Evolutionary conservation across 2,329 filamentous ascomycete genomes (phyloP).

Genomic region (Aspergillus terreus): DNA sequence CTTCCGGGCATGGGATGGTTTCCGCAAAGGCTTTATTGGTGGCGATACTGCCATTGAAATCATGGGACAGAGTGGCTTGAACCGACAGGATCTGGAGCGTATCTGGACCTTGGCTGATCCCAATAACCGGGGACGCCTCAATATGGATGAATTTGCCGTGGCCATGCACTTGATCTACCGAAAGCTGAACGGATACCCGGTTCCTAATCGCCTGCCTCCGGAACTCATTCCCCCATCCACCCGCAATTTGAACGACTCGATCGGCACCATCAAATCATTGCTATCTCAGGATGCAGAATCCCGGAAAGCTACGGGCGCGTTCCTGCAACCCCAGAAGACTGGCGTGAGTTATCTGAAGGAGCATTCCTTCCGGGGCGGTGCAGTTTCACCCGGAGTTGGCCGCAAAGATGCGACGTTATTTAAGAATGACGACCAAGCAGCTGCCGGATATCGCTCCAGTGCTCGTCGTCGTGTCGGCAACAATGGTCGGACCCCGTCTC

Average conservation of each 20-base stretch:
- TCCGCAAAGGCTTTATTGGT: constrained; percentile 86
- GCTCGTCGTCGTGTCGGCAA: constrained; percentile 78
- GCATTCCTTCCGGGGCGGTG: constrained; percentile 76
- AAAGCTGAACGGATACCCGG: constrained; percentile 90
- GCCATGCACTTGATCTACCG: constrained; percentile 99
- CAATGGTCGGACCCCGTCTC: constrained; percentile 70
- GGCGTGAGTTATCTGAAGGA: constrained; percentile 98
- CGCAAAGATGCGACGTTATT: constrained; percentile 96
- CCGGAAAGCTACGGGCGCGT: constrained; percentile 83
- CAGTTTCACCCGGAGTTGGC: constrained; percentile 53
- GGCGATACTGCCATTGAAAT: constrained; percentile 95
- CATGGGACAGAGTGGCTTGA: constrained; percentile 90
- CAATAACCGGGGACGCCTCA: constrained; percentile 87
- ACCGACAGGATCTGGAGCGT: constrained; percentile 82
- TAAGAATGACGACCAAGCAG: constrained; percentile 84
- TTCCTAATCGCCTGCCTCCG: constrained; percentile 80
- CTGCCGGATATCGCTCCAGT: constrained; percentile 88
- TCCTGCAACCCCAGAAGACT: constrained; percentile 88
- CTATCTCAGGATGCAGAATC: constrained; percentile 85
- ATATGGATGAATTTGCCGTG: constrained; percentile 96
- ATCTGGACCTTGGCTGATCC: constrained; percentile 95
- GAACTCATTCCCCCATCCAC: constrained; percentile 94
- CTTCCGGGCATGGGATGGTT: constrained; percentile 94
- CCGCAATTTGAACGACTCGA: constrained; percentile 85
- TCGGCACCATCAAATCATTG: constrained; percentile 87